phyloP scores from a whole-genome alignment of 331 rosid genomes.

The Prunus yedoensis region DNA sequence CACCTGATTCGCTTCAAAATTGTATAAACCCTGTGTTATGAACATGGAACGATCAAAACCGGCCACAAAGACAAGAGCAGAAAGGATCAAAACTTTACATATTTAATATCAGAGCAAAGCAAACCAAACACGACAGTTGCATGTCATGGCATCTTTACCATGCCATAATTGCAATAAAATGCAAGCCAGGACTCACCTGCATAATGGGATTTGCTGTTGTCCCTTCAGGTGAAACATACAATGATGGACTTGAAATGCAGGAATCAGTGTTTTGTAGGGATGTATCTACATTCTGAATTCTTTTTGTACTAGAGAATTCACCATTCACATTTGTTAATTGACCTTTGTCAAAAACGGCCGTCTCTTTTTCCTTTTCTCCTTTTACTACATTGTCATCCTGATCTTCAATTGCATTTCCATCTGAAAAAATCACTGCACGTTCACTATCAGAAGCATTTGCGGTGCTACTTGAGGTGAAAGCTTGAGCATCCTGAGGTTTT shows the following conservation, averaged over 20 bases:
- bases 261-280: slow-evolving; percentile 25
- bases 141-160: not conserved
- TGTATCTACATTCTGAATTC: slow-evolving; percentile 36
- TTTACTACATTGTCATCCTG: slow-evolving; percentile 36
- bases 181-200: slow-evolving; percentile 39
- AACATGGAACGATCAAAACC: slow-evolving; percentile 10
- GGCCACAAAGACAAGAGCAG: not conserved
- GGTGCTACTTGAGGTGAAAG: slow-evolving; percentile 39
- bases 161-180: slow-evolving; percentile 2
- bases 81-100: not conserved
- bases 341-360: slow-evolving; percentile 14
- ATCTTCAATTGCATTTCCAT: slow-evolving; percentile 41
- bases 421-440: slow-evolving; percentile 37
- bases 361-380: slow-evolving; percentile 28
- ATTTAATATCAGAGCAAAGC: not conserved
- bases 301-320: slow-evolving; percentile 29
- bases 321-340: slow-evolving; percentile 25
- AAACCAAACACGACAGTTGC: slow-evolving; percentile 4
- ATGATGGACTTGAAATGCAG: slow-evolving; percentile 40
- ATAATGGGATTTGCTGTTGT: slow-evolving; percentile 38
- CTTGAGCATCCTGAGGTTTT: slow-evolving; percentile 43
- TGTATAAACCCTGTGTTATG: slow-evolving; percentile 44
- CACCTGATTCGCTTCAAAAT: slow-evolving; percentile 46
- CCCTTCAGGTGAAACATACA: slow-evolving; percentile 45
- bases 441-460: slow-evolving; percentile 50